Base-by-base conservation (phyloP, 1,284 basidiomycete species). In the Sanguinoderma infundibulare region DNA sequence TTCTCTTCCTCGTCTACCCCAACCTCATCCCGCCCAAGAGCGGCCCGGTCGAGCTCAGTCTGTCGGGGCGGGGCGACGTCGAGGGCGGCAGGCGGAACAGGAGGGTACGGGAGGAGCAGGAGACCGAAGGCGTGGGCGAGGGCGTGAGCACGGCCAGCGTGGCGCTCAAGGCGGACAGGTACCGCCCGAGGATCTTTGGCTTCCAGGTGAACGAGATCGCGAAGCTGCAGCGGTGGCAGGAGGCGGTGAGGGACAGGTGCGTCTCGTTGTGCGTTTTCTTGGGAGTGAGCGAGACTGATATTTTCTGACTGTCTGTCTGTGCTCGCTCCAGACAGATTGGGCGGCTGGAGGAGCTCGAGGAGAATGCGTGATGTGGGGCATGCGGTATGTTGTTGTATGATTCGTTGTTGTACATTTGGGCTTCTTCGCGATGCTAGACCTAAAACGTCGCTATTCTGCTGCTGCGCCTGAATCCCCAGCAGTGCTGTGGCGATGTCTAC, bases 1-100 rank as follows among this genome's bases (percentile, higher is more conserved):
- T 98, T 68, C 82, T 98, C 49, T 96, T 96, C 80, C 93, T 98
- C 81, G 94, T 96, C 44, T 97, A 98, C 75, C 95, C 96, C 0
- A 87, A 89, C 57, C 87, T 97, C 69, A 91, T 96, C 53, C 93
- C 96, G 10, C 84, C 88, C 30, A 98, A 98, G 77, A 85, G 81
- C 42, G 88, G 89, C 2, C 83, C 87, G 14, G 81, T 85, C 24
- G 86, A 87, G 36, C 67, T 82, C 5, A 73, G 70, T 0, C 72
- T 73, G 14, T 53, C 64, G 1, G 65, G 59, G 7, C 67, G 72
- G 15, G 60, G 62, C 26, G 62, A 70, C 39, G 53, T 64, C 7
- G 70, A 73, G 51, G 66, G 78, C 47, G 60, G 60, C 50, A 64
- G 72, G 59, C 66, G 73, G 35, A 69, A 64, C 39, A 61, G 82